Conservation (phyloP, 495 filamentous ascomycete genomes). For the Aspergillus panamensis region DNA sequence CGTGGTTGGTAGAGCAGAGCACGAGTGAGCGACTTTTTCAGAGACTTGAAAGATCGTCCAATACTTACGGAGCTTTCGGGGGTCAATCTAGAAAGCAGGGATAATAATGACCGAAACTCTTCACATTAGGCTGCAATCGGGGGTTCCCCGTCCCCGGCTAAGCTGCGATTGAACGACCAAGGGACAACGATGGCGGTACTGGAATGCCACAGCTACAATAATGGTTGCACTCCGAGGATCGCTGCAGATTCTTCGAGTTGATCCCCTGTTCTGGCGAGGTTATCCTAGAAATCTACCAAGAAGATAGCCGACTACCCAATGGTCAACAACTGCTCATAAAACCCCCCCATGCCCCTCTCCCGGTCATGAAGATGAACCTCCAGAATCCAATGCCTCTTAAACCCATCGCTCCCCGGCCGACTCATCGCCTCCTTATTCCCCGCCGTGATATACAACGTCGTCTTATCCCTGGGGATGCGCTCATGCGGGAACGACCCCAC, state of each 20-base stretch:
- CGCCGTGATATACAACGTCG: slow-evolving; percentile 38
- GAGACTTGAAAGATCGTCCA: not conserved
- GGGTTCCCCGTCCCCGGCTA: too few relatives aligned
- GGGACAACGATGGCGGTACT: too few relatives aligned
- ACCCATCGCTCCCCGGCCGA: slow-evolving; percentile 34
- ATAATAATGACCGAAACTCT: too few relatives aligned
- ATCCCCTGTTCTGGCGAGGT: too few relatives aligned
- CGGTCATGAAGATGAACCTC: slow-evolving; percentile 49
- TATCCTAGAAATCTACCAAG: too few relatives aligned
- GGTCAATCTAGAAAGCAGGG: too few relatives aligned
- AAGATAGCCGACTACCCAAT: slow-evolving; percentile 19
- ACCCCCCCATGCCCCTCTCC: slow-evolving; percentile 34
- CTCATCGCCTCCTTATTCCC: slow-evolving; percentile 41
- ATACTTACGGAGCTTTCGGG: too few relatives aligned
- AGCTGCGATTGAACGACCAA: too few relatives aligned
- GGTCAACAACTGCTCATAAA: slow-evolving; percentile 46
- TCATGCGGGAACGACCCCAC: slow-evolving; percentile 45
- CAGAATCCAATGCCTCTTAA: slow-evolving; percentile 48
- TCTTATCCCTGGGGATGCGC: slow-evolving; percentile 45
- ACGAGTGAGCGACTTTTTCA: slow-evolving; percentile 8
- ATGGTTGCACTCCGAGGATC: too few relatives aligned
- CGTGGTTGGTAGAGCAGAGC: slow-evolving; percentile 14
- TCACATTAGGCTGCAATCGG: too few relatives aligned
- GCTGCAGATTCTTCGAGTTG: too few relatives aligned
- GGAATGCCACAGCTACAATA: too few relatives aligned